Base-by-base conservation (phyloP, 805 yeast species). In the Cyberlindnera maritima region DNA sequence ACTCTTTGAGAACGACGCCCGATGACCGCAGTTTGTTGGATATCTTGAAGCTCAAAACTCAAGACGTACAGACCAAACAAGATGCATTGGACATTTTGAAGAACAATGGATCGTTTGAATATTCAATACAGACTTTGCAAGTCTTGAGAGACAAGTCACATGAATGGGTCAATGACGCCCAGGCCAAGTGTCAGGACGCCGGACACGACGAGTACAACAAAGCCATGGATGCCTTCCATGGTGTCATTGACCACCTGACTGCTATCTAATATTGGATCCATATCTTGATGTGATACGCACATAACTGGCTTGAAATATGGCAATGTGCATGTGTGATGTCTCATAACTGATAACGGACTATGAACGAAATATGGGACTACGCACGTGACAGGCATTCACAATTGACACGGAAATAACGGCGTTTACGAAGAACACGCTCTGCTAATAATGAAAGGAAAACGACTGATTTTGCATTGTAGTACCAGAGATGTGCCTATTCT, bases 11-110 rank as follows among this genome's bases (percentile, higher is more conserved):
- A 17, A 56, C 60, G 31, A 70, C 69, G 40, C 48, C 53, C 9
- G 50, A 57, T 2, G 70, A 72, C 42, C 64, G 68, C 45, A 75
- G 74, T 43, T 60, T 82, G 11, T 51, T 74, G 44, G 71, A 73
- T 39, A 80, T 82, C n/a, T 62, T 85, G 46, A 71, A 69, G 47
- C 70, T 74, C 54, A 74, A 73, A 38, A 80, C 90, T 0, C 57
- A 62, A 1, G 83, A 82, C 57, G 59, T 54, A 3, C 68, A 70
- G 8, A 56, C 77, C 41, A 85, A 84, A 60, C 61, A 60, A 40
- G 69, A 72, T 39, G 83, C 85, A 1, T 63, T 85, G 14, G 62
- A 64, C 11, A 70, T 74, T 45, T 64, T 85, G 67, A 63, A 68
- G 36, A 58, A 62, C 23, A 54, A 58, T 1, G 52, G 56, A 2